Base-by-base conservation (phyloP, 805 yeast genomes). In the Monosporozyma servazzii region DNA sequence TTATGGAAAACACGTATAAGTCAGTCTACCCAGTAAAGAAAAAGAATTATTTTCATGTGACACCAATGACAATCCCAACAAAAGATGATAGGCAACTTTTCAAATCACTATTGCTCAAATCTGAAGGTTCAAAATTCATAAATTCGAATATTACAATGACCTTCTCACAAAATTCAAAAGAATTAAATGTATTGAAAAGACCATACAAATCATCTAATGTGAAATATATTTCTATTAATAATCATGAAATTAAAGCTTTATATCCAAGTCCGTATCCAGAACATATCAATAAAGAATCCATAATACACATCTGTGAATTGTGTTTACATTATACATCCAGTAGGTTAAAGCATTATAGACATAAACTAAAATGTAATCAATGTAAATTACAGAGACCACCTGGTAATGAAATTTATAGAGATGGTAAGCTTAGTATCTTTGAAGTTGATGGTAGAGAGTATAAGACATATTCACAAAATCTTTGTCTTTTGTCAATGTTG, bases 261-360 rank as follows among this genome's bases (percentile, higher is more conserved):
- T 90, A 86, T 67, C 79, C 86, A 3, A 82, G 96, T 0, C 98
- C 98, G 1, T 93, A 87, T 63, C 97, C 98, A 0, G 89, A 86
- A 54, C 93, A 87, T 61, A 87, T 81, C 61, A 79, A 87, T 42
- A 75, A 75, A 30, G 77, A 81, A 45, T 71, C 72, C 42, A 76
- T 81, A 2, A 70, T 93, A 45, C 82, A 82, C 61, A 76, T 91
- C 15, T 93, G 98, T 67, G 93, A 88, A 56, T 81, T 75, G 59
- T 93, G 98, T 64, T 68, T 91, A 52, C 82, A 85, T 68, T 90
- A 88, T 63, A 82, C 82, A 80, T 75, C 76, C 39, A 82, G 89
- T 0, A 81, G 84, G 15, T 81, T 76, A 56, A 79, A 83, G 0
- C 74, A 79, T 49, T 72, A 75, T 56, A 73, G 98, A 27, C 99